Evolutionary conservation across 1,284 basidiomycete species (phyloP).

Genomic region (Coniophora puteana): DNA sequence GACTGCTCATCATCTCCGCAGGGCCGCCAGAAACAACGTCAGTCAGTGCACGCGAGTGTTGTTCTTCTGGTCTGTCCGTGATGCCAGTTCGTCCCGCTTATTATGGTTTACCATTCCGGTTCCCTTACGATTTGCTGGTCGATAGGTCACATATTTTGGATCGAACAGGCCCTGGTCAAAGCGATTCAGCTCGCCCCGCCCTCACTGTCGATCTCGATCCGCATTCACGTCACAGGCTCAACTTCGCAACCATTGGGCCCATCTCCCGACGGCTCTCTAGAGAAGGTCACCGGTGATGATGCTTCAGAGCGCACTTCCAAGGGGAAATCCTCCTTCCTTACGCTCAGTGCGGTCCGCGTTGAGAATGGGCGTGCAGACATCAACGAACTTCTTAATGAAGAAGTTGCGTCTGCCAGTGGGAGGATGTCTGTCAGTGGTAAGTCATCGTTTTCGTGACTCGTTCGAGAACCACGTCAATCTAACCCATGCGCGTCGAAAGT

Average conservation of each 20-base stretch:
- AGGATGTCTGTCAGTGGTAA: neutral
- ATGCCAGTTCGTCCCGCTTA: neutral
- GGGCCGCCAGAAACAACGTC: conserved; percentile 21
- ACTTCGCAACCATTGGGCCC: too few species aligned
- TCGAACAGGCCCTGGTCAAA: conserved; percentile 30
- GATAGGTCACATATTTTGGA: conserved; percentile 38
- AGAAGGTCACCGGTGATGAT: neutral
- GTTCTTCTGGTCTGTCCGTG: conserved; percentile 43
- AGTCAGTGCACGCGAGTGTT: conserved; percentile 29
- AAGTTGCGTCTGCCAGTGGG: neutral
- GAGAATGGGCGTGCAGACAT: neutral
- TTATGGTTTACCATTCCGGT: neutral
- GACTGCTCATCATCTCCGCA: conserved; percentile 4
- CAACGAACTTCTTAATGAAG: neutral
- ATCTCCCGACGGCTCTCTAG: neutral
- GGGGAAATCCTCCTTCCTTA: neutral
- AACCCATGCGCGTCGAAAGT: too few species aligned
- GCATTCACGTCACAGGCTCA: conserved; percentile 33
- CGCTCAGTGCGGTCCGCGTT: neutral
- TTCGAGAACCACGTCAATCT: too few species aligned
- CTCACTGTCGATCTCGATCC: conserved; percentile 29
- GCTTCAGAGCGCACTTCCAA: neutral
- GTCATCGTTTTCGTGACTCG: too few species aligned
- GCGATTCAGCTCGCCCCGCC: conserved; percentile 28
- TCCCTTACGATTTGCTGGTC: neutral